These are phyloP conservation scores for Thalassiosira profunda DNA, from an alignment of 108 stramenopile genomes.

Conservation along the genomic window DNA sequence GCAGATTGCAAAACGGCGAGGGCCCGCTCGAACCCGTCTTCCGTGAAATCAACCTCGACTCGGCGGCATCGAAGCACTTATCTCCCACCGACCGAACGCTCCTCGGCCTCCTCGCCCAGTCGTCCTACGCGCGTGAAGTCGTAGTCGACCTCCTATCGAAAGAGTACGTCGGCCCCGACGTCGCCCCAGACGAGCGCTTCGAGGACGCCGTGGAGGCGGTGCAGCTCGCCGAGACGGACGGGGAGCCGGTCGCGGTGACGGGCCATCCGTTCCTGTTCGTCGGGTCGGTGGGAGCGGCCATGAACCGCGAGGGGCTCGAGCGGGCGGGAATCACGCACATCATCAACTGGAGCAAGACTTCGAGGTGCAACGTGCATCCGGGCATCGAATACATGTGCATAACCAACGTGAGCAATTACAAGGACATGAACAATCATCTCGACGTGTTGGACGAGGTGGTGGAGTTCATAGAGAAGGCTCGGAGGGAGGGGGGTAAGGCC, in stretches of 20 bases:
- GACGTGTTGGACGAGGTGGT: slow-evolving; percentile 7
- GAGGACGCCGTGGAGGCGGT: slow-evolving; percentile 18
- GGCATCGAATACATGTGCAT: slow-evolving; percentile 25
- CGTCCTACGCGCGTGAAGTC: not conserved
- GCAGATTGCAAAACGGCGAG: too few species aligned
- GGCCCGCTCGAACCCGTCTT: not conserved
- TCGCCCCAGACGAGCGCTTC: not conserved
- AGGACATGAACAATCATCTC: not conserved
- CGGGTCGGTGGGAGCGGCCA: slow-evolving; percentile 27
- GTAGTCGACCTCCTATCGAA: not conserved
- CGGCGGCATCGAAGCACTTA: too few species aligned
- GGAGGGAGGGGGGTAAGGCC: slow-evolving; percentile 9
- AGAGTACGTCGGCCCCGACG: not conserved
- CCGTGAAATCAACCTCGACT: not conserved
- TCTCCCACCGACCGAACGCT: not conserved
- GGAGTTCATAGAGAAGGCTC: slow-evolving; percentile 19
- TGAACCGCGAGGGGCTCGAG: slow-evolving; percentile 14
- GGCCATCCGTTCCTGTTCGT: slow-evolving; percentile 26
- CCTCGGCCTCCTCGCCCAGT: not conserved
- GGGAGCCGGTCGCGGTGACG: slow-evolving; percentile 16
- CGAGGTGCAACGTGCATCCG: slow-evolving; percentile 11
- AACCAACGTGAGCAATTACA: not conserved
- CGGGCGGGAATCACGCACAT: slow-evolving; percentile 29
- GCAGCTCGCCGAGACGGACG: slow-evolving; percentile 5
- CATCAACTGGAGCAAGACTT: slow-evolving; percentile 18